Evolutionary conservation across 805 yeast species (phyloP), one percentile per base, ranked within the genome.

Genomic region (Grigorovia jiainica): DNA sequence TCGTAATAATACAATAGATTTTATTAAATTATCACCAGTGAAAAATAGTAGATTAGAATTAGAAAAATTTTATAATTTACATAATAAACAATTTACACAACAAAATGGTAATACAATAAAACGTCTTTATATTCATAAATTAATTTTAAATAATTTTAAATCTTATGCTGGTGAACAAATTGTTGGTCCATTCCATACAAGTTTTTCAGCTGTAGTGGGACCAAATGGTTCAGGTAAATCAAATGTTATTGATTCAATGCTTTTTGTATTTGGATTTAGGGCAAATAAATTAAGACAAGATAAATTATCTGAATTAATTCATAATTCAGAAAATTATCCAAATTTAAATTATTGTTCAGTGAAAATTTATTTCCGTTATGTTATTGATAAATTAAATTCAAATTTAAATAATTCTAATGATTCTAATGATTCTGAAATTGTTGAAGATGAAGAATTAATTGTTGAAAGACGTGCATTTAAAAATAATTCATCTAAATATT

Each of bases 201-300:
- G 94, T 5, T 94, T 92, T 56, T 85, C 95, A 9, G 97, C 99
- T 0, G 95, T 92, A 9, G 97, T 92, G 11, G 99, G 99, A 0
- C 98, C 98, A 5, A 92, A 92, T 60, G 99, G 99, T 7, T 83
- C 95, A 10, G 99, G 99, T 2, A 92, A 92, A 63, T 89, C 97
- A 13, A 92, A 94, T 57, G 97, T 92, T 49, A 92, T 92, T 60
- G 98, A 94, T 60, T 87, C 97, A 5, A 78, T 92, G 71, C 72
- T 94, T 27, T 92, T 92, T 61, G 98, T 94, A 1, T 92, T 92
- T 67, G 99, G 99, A 0, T 92, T 92, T 64, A 71, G 97, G 44
- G 97, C 98, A 0, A 78, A 79, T 58, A 92, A 94, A 60, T 87
- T 92, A 96, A 79, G 99, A 56, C 99, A 92, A 52, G 84, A 90